Percentiles rank a stretch among this genome's conserved stretches.
phyloP scores from a whole-genome alignment of 306 rosid species.

The Mimosa pudica region DNA sequence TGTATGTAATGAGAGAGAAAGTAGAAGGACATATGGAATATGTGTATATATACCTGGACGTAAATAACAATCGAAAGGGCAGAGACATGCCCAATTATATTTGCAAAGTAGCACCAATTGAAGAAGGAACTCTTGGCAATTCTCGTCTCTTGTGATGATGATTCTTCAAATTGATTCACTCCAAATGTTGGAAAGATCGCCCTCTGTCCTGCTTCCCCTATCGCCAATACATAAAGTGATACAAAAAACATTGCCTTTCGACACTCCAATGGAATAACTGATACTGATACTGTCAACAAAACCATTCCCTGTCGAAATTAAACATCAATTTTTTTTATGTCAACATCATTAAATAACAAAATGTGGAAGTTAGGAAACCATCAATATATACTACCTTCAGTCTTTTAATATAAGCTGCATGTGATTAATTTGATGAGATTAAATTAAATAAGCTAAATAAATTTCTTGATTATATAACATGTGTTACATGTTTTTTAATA shows the following conservation, averaged over 20 bases:
- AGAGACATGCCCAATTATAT: constrained; percentile 30
- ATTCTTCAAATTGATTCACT: constrained; percentile 58
- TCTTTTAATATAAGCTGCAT: no score
- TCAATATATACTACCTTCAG: no score
- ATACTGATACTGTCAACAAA: constrained; percentile 38
- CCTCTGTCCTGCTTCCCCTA: constrained; percentile 58
- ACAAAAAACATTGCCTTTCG: constrained; percentile 31
- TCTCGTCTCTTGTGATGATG: constrained; percentile 27
- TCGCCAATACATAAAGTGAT: constrained; percentile 43
- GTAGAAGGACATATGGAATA: neutral
- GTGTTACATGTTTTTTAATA: no score
- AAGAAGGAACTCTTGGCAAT: neutral
- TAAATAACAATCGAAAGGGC: constrained; percentile 38
- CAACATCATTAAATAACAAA: no score
- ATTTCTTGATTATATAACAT: no score
- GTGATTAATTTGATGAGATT: no score
- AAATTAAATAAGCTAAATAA: no score
- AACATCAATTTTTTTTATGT: neutral
- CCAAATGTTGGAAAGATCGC: constrained; percentile 61
- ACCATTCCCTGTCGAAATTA: constrained; percentile 39
- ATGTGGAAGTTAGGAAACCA: no score
- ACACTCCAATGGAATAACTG: constrained; percentile 17
- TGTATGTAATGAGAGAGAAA: neutral
- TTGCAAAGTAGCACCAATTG: constrained; percentile 29
- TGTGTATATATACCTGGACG: constrained; percentile 31